Evolutionary conservation across 805 yeast genomes (phyloP).

Genomic region (Yarrowia sp.): DNA sequence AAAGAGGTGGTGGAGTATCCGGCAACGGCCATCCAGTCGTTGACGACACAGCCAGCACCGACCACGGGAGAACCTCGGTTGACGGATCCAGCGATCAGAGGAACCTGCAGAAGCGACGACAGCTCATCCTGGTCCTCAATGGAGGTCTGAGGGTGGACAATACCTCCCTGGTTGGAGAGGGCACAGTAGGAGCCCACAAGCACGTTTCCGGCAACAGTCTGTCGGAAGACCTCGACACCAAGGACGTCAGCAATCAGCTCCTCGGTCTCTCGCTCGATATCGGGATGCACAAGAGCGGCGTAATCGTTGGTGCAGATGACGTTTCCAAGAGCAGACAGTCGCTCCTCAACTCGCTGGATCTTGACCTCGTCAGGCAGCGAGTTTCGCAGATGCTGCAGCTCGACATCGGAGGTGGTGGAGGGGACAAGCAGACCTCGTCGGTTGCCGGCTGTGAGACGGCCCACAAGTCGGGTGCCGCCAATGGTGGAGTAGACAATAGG

Average conservation of each 20-base stretch:
- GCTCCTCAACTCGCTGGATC: slow-evolving; percentile 96
- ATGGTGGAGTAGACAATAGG: slow-evolving; percentile 97
- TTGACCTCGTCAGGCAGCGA: slow-evolving; percentile 91
- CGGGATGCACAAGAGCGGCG: slow-evolving; percentile 98
- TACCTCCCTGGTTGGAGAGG: slow-evolving; percentile 94
- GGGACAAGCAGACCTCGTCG: slow-evolving; percentile 97
- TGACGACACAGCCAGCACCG: slow-evolving; percentile 98
- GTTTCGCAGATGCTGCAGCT: slow-evolving; percentile 94
- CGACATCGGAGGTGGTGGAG: slow-evolving; percentile 97
- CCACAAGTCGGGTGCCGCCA: slow-evolving; percentile 96
- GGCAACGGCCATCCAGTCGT: slow-evolving; percentile 96
- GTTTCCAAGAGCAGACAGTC: slow-evolving; percentile 94
- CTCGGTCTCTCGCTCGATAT: slow-evolving; percentile 98
- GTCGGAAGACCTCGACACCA: slow-evolving; percentile 98
- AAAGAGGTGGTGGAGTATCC: slow-evolving; percentile 99
- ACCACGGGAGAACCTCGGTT: slow-evolving; percentile 97
- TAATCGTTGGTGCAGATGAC: slow-evolving; percentile 98
- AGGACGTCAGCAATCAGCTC: slow-evolving; percentile 96
- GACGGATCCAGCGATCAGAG: slow-evolving; percentile 97
- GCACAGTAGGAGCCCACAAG: slow-evolving; percentile 96
- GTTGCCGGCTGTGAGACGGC: slow-evolving; percentile 98
- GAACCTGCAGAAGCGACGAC: slow-evolving; percentile 91
- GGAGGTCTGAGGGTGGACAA: slow-evolving; percentile 96
- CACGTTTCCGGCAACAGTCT: slow-evolving; percentile 97
- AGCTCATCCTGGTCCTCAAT: slow-evolving; percentile 98